phyloP scores from a whole-genome alignment of 306 rosid species.

The Gastrolobium bilobum region DNA sequence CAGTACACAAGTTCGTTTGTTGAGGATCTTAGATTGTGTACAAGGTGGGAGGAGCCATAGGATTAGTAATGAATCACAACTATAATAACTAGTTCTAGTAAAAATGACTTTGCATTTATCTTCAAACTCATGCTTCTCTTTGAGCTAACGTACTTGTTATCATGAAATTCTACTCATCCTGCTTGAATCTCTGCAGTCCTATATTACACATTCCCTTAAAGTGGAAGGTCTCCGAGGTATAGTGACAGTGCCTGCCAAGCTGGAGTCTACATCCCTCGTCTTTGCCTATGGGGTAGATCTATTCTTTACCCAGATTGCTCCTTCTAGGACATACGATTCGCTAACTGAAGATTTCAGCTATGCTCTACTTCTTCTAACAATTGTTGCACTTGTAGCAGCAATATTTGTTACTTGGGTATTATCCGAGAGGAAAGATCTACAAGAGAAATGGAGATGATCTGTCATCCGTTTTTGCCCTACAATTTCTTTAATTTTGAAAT shows the following conservation, averaged over 20 bases:
- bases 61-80: background rate
- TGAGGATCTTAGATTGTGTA: background rate
- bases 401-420: slow-evolving; percentile 87
- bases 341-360: slow-evolving; percentile 99
- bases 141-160: slow-evolving; percentile 25
- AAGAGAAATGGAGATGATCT: slow-evolving; percentile 94
- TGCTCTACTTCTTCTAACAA: slow-evolving; percentile 94
- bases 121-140: slow-evolving; percentile 10
- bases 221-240: slow-evolving; percentile 93
- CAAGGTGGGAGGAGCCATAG: background rate
- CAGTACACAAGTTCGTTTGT: background rate
- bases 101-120: background rate
- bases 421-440: slow-evolving; percentile 90
- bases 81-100: background rate
- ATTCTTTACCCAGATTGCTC: slow-evolving; percentile 88
- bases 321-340: slow-evolving; percentile 92
- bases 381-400: slow-evolving; percentile 87
- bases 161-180: slow-evolving; percentile 36
- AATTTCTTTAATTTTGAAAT: slow-evolving; percentile 40
- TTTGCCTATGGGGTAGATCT: slow-evolving; percentile 95
- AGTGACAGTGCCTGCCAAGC: slow-evolving; percentile 85
- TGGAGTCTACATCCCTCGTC: slow-evolving; percentile 93
- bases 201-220: slow-evolving; percentile 81
- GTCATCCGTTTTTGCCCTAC: slow-evolving; percentile 16
- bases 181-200: slow-evolving; percentile 71